Evolutionary conservation across 352 stramenopile species (phyloP).

Genomic region (Peronospora farinosa): DNA sequence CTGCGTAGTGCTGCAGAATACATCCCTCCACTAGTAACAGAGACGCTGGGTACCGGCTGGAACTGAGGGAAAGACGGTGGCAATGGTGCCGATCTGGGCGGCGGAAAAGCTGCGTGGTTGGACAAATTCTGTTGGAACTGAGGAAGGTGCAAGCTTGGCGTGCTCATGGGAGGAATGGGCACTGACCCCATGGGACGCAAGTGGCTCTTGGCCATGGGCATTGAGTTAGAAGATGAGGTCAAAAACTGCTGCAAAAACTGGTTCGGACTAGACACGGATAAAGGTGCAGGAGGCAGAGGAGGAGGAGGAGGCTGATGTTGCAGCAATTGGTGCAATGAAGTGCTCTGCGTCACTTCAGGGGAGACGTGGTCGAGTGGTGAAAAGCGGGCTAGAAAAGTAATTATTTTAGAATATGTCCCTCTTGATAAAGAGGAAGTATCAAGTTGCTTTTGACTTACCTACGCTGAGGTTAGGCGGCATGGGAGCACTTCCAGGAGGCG

Average conservation of each 20-base stretch:
- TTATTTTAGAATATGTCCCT: not conserved
- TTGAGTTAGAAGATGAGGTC: slow-evolving; percentile 27
- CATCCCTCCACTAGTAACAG: slow-evolving; percentile 23
- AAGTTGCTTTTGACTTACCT: slow-evolving; percentile 6
- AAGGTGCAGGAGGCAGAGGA: slow-evolving; percentile 7
- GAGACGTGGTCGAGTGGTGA: slow-evolving; percentile 48
- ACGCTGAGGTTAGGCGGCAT: slow-evolving; percentile 17
- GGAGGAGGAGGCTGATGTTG: slow-evolving; percentile 39
- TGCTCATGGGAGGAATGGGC: slow-evolving; percentile 29
- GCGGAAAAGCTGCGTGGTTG: slow-evolving; percentile 23
- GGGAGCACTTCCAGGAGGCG: slow-evolving; percentile 25
- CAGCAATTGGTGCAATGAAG: slow-evolving; percentile 60
- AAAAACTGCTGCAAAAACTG: slow-evolving; percentile 61
- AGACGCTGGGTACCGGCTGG: slow-evolving; percentile 34
- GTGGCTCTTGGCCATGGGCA: slow-evolving; percentile 21
- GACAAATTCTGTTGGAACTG: slow-evolving; percentile 26
- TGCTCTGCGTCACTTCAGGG: slow-evolving; percentile 61
- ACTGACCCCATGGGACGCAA: slow-evolving; percentile 28
- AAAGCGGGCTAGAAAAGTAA: slow-evolving; percentile 32
- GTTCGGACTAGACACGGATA: slow-evolving; percentile 28
- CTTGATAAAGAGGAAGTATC: no score
- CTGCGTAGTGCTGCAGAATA: slow-evolving; percentile 36
- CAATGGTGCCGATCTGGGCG: slow-evolving; percentile 21
- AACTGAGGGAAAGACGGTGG: slow-evolving; percentile 33
- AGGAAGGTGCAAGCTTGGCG: slow-evolving; percentile 25